Conservation (phyloP, 2,329 filamentous ascomycete species). For the Amphichorda felina region DNA sequence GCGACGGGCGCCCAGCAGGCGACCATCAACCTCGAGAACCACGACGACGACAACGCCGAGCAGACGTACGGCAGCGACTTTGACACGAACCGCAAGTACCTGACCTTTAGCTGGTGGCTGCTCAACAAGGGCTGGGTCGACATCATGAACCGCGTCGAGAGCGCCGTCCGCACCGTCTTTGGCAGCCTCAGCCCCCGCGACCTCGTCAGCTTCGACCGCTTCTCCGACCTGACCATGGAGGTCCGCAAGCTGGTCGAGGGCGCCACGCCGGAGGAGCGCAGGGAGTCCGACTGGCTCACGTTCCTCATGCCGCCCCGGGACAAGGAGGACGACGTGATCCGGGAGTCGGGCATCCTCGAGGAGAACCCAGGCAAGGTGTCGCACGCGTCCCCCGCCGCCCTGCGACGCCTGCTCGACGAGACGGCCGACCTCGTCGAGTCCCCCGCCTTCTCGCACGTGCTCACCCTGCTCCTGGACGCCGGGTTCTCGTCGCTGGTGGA, state of each 20-base stretch:
- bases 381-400: slow-evolving; percentile 37
- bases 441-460: slow-evolving; percentile 76
- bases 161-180: slow-evolving; percentile 82
- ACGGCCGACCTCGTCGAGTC: slow-evolving; percentile 94
- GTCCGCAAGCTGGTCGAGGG: slow-evolving; percentile 82
- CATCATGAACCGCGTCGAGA: slow-evolving; percentile 68
- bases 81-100: slow-evolving; percentile 86
- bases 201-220: slow-evolving; percentile 67
- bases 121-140: slow-evolving; percentile 82
- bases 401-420: slow-evolving; percentile 84
- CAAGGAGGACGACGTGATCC: slow-evolving; percentile 73
- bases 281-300: slow-evolving; percentile 57
- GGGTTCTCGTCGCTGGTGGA: slow-evolving; percentile 79
- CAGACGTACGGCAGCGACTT: slow-evolving; percentile 86
- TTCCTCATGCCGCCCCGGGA: slow-evolving; percentile 71
- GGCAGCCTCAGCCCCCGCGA: slow-evolving; percentile 82
- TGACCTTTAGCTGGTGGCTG: slow-evolving; percentile 98
- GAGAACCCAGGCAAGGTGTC: slow-evolving; percentile 21
- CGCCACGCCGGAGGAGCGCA: slow-evolving; percentile 23
- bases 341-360: slow-evolving; percentile 68
- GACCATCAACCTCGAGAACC: slow-evolving; percentile 82
- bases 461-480: slow-evolving; percentile 76
- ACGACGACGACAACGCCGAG: slow-evolving; percentile 77
- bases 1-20: slow-evolving; percentile 64
- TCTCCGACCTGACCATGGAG: slow-evolving; percentile 70